phyloP scores from a whole-genome alignment of 2,329 filamentous ascomycete species.

The Aureobasidium uvarum region DNA sequence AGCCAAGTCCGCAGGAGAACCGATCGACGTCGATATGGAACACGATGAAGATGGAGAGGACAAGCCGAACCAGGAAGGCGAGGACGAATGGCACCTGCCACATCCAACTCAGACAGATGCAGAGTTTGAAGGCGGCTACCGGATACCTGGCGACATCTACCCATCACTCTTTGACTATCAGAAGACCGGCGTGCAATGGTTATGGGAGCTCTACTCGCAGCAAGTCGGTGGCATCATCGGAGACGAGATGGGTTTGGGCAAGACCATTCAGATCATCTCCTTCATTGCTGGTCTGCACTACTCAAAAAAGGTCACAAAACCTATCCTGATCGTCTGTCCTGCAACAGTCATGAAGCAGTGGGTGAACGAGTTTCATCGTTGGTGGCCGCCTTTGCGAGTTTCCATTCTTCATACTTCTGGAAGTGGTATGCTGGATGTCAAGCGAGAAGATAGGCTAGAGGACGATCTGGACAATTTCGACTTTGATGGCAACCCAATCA shows the following conservation, averaged over 20 bases:
- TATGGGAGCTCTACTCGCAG: slow-evolving; percentile 87
- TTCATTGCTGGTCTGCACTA: slow-evolving; percentile 91
- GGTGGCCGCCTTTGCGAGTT: slow-evolving; percentile 98
- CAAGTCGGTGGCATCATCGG: slow-evolving; percentile 91
- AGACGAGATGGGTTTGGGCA: slow-evolving; percentile 98
- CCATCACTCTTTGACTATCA: slow-evolving; percentile 95
- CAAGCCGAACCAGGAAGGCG: slow-evolving; percentile 39
- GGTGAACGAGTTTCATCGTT: slow-evolving; percentile 97
- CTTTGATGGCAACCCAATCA: slow-evolving; percentile 31
- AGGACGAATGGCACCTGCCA: slow-evolving; percentile 76
- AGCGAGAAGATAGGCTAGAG: slow-evolving; percentile 60
- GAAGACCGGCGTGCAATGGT: slow-evolving; percentile 94
- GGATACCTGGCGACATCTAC: slow-evolving; percentile 87
- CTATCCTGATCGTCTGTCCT: slow-evolving; percentile 87
- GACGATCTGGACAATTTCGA: slow-evolving; percentile 59
- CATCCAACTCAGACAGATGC: slow-evolving; percentile 80
- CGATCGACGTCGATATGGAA: slow-evolving; percentile 35
- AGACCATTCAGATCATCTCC: slow-evolving; percentile 78
- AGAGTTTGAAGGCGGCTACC: slow-evolving; percentile 69
- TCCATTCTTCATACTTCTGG: slow-evolving; percentile 94
- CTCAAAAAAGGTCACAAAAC: slow-evolving; percentile 78
- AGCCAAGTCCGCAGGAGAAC: slow-evolving; percentile 23
- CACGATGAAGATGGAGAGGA: slow-evolving; percentile 37
- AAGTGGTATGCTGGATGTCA: slow-evolving; percentile 88
- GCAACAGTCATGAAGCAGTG: slow-evolving; percentile 95